These are phyloP conservation scores for Halteria grandinella DNA, from an alignment of 73 alveolate species.

Conservation along the genomic window DNA sequence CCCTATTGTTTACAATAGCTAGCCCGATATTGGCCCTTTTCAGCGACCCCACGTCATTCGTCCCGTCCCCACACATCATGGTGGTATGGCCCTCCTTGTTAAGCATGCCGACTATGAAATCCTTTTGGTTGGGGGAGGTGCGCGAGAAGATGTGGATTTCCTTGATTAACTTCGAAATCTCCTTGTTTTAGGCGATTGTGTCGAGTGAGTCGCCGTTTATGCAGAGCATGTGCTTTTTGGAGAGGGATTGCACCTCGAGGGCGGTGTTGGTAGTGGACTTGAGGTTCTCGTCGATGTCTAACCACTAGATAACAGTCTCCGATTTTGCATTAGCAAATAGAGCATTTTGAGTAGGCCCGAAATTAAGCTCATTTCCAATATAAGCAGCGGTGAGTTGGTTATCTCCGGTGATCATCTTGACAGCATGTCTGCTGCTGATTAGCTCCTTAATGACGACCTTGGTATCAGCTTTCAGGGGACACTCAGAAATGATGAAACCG, in stretches of 20 bases:
- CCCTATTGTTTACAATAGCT: constrained; percentile 89
- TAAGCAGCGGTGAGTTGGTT: constrained; percentile 93
- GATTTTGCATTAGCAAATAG: constrained; percentile 14
- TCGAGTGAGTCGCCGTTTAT: constrained; percentile 78
- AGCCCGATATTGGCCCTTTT: constrained; percentile 95
- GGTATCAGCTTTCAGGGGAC: constrained; percentile 92
- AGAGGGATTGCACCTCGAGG: constrained; percentile 59
- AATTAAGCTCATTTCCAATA: constrained; percentile 79
- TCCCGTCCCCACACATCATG: constrained; percentile 99
- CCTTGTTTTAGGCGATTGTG: constrained; percentile 39
- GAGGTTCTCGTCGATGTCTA: constrained; percentile 62
- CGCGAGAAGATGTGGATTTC: constrained; percentile 89
- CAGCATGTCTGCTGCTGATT: constrained; percentile 73
- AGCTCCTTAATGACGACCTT: constrained; percentile 80
- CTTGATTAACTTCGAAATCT: constrained; percentile 61
- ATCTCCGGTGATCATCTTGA: constrained; percentile 96
- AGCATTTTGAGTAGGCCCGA: constrained; percentile 21
- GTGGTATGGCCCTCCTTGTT: constrained; percentile 87
- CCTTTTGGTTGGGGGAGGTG: constrained; percentile 94
- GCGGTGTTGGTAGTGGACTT: constrained; percentile 55
- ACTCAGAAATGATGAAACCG: constrained; percentile 92
- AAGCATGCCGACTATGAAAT: constrained; percentile 81
- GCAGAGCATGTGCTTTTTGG: constrained; percentile 72
- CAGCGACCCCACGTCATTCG: constrained; percentile 97
- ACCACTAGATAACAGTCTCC: not conserved